These are phyloP conservation scores for Escallonia rubra DNA, from an alignment of 129 eudicot species.

Conservation along the genomic window DNA sequence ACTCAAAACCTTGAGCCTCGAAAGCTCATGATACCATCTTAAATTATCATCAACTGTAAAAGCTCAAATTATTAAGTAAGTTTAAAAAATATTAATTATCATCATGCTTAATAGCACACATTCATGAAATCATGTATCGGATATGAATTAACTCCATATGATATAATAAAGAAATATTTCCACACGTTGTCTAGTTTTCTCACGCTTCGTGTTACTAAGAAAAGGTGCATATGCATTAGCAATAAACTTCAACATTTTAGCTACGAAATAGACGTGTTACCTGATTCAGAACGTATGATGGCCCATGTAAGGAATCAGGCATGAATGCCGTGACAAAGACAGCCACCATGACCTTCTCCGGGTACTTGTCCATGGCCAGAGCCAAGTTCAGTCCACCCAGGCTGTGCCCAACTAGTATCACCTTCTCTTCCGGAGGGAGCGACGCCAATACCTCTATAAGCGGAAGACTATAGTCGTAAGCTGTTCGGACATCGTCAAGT, in stretches of 20 bases:
- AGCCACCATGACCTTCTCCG: conserved; percentile 38
- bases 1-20: no score
- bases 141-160: background rate
- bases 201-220: no score
- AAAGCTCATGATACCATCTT: no score
- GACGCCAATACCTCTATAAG: conserved; percentile 43
- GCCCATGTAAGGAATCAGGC: conserved; percentile 44
- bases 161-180: no score
- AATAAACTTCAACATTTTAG: no score
- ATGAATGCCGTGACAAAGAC: conserved; percentile 57
- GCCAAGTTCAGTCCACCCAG: conserved; percentile 51
- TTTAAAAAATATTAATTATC: no score
- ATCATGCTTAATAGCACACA: background rate
- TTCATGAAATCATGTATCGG: background rate
- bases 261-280: background rate
- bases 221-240: background rate
- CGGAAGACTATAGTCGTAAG: conserved; percentile 51
- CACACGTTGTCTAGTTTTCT: background rate
- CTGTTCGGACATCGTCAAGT: conserved; percentile 34
- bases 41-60: no score
- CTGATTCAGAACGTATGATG: conserved; percentile 32
- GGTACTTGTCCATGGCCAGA: conserved; percentile 59
- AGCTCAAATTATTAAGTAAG: no score
- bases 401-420: conserved; percentile 64
- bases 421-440: conserved; percentile 48